These are phyloP conservation scores for Dillenia turbinata DNA, from an alignment of 164 flowering plant genomes.

Conservation along the genomic window DNA sequence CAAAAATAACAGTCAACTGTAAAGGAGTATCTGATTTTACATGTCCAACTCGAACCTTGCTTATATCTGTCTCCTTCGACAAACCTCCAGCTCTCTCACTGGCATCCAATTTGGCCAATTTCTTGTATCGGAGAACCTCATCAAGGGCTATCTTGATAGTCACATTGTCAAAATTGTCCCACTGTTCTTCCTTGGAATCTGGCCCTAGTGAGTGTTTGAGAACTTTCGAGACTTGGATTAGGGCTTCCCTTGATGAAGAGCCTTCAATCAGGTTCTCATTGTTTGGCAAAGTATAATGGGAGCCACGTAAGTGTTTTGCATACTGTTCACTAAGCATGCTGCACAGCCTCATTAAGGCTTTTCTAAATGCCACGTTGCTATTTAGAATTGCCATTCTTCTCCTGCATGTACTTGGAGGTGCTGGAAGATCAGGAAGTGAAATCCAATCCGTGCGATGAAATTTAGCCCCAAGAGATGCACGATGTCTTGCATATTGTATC, in stretches of 20 bases:
- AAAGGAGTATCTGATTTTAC: slow-evolving; percentile 5
- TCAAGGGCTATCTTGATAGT: slow-evolving; percentile 49
- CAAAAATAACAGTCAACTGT: background rate
- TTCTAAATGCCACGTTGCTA: slow-evolving; percentile 38
- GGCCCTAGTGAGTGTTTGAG: slow-evolving; percentile 17
- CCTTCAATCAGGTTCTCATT: slow-evolving; percentile 10
- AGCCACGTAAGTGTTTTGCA: slow-evolving; percentile 42
- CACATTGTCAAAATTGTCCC: slow-evolving; percentile 82
- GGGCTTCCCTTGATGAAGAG: slow-evolving; percentile 9
- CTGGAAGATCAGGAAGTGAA: slow-evolving; percentile 71
- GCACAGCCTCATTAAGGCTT: slow-evolving; percentile 66
- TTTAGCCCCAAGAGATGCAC: slow-evolving; percentile 70
- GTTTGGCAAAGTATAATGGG: slow-evolving; percentile 9
- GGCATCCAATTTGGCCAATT: slow-evolving; percentile 42
- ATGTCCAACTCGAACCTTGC: slow-evolving; percentile 13
- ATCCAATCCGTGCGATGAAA: slow-evolving; percentile 65
- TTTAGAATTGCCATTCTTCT: slow-evolving; percentile 64
- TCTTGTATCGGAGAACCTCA: slow-evolving; percentile 55
- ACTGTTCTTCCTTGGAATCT: slow-evolving; percentile 21
- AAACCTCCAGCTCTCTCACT: slow-evolving; percentile 20
- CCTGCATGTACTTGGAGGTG: slow-evolving; percentile 59
- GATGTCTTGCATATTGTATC: slow-evolving; percentile 70
- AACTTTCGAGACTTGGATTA: slow-evolving; percentile 2
- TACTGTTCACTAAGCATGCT: slow-evolving; percentile 63
- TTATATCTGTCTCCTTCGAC: slow-evolving; percentile 21